Evolutionary conservation across 1,284 basidiomycete genomes (phyloP).

Genomic region (Rhodotorula glutinis): DNA sequence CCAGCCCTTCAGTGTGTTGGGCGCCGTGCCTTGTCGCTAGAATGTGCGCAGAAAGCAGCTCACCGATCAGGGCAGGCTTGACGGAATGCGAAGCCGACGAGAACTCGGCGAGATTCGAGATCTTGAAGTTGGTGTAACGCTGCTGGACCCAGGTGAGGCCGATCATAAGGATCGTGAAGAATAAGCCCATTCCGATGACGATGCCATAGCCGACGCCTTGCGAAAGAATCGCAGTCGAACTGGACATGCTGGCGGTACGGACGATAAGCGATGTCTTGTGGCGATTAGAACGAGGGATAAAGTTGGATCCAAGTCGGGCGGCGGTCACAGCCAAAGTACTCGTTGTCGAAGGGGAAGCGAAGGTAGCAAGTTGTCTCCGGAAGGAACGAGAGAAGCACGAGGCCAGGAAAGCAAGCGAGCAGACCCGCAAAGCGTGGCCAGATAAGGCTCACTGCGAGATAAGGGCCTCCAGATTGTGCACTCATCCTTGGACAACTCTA

Average conservation of each 20-base stretch:
- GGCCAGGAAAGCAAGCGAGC: too few species aligned
- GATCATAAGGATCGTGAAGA: constrained; percentile 76
- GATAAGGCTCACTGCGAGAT: too few species aligned
- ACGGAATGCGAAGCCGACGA: constrained; percentile 58
- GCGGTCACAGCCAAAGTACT: neutral
- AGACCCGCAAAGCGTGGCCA: too few species aligned
- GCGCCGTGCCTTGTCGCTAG: too few species aligned
- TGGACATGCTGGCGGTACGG: constrained; percentile 8
- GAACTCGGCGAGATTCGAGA: constrained; percentile 64
- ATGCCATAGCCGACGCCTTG: constrained; percentile 61
- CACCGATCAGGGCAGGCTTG: constrained; percentile 77
- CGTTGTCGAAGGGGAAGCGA: too few species aligned
- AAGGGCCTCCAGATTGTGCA: too few species aligned
- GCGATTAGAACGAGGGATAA: neutral
- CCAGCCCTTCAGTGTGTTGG: too few species aligned
- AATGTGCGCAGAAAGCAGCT: too few species aligned
- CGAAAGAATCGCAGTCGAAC: constrained; percentile 14
- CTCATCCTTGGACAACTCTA: too few species aligned
- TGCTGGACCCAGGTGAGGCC: constrained; percentile 64
- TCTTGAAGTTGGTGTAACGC: constrained; percentile 59
- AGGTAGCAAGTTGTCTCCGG: too few species aligned
- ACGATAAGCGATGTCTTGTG: too few species aligned
- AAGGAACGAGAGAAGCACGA: too few species aligned
- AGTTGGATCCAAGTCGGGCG: neutral
- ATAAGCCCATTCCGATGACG: constrained; percentile 70